Evolutionary conservation across 148 eudicot species (phyloP).

Genomic region (Beta vulgaris): DNA sequence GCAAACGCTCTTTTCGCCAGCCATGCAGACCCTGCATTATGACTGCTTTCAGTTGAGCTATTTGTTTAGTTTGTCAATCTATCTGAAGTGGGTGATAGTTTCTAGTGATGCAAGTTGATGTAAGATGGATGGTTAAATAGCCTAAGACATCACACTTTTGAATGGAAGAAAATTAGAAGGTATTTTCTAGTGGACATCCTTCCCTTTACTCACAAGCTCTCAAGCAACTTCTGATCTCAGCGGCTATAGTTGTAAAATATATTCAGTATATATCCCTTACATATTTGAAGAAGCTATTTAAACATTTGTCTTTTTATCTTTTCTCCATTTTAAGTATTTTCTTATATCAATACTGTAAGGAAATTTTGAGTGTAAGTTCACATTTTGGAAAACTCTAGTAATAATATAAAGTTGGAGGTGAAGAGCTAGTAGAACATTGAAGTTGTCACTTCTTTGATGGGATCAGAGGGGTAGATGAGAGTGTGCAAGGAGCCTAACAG

Average conservation of each 20-base stretch:
- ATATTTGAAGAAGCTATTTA: too few relatives aligned
- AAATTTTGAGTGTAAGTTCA: too few relatives aligned
- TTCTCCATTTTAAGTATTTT: too few relatives aligned
- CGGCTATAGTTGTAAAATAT: neutral
- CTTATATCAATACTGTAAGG: too few relatives aligned
- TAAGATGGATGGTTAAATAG: neutral
- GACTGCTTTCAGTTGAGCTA: neutral
- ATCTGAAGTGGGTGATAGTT: neutral
- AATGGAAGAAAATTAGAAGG: neutral
- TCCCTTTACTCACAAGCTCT: neutral
- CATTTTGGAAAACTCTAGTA: too few relatives aligned
- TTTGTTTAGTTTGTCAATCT: neutral
- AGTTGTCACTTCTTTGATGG: too few relatives aligned
- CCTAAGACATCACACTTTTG: neutral
- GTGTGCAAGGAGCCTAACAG: too few relatives aligned
- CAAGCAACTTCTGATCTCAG: neutral
- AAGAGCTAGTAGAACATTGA: too few relatives aligned
- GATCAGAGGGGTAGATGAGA: too few relatives aligned
- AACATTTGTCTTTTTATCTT: too few relatives aligned
- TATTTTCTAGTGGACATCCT: neutral
- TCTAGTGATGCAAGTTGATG: neutral
- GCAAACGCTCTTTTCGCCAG: neutral
- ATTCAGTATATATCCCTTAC: neutral
- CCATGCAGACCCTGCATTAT: neutral
- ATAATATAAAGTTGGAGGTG: too few relatives aligned